phyloP scores from a whole-genome alignment of 768 basidiomycete genomes.

The Floccularia luteovirens region DNA sequence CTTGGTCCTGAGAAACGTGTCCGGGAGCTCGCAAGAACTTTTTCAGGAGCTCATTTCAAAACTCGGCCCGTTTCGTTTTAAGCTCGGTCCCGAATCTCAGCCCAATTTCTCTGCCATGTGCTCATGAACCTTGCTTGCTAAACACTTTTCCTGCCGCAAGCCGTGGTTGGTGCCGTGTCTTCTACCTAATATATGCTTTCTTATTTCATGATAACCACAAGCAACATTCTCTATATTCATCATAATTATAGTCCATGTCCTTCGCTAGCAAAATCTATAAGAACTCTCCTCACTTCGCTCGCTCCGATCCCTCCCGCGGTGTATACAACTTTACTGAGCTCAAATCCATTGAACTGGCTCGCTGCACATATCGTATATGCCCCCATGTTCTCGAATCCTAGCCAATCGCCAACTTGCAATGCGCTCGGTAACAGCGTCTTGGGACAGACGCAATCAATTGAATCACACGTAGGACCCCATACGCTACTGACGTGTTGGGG shows the following conservation, averaged over 20 bases:
- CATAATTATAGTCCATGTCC: constrained; percentile 25
- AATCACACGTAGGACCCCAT: constrained; percentile 99
- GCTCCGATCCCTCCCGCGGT: constrained; percentile 54
- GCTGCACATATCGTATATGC: constrained; percentile 98
- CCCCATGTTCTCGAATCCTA: constrained; percentile 97
- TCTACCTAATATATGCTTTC: not conserved
- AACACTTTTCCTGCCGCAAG: not conserved
- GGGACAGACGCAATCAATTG: constrained; percentile 85
- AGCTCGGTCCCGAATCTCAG: constrained; percentile 23
- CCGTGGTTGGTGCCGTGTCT: not conserved
- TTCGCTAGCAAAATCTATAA: constrained; percentile 40
- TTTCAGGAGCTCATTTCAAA: constrained; percentile 7
- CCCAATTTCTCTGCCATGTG: not conserved
- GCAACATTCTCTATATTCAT: not conserved
- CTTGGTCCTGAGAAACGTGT: constrained; percentile 19
- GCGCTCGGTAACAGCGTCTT: constrained; percentile 53
- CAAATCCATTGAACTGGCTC: constrained; percentile 91
- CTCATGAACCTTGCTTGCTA: not conserved
- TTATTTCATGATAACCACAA: not conserved
- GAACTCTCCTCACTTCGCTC: constrained; percentile 42
- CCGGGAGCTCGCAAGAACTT: constrained; percentile 23
- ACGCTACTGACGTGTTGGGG: constrained; percentile 55
- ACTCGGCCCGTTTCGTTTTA: constrained; percentile 21
- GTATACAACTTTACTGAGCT: constrained; percentile 73
- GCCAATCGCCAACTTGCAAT: constrained; percentile 92